Base-by-base conservation (phyloP, 768 basidiomycete genomes). In the Cystobasidium ongulense region DNA sequence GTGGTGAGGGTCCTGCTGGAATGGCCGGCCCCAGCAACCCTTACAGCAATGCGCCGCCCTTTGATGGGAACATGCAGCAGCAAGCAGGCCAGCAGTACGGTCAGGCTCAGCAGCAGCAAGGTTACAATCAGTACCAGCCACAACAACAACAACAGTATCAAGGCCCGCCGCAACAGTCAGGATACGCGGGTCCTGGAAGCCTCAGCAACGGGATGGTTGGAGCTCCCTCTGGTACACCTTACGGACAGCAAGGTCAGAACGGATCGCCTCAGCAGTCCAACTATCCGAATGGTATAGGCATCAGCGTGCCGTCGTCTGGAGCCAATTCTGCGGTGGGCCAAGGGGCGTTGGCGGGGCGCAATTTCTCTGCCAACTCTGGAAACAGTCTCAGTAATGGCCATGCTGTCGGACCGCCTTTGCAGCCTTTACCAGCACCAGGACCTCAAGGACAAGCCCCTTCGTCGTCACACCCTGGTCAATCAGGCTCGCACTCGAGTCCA, bases 181-280 rank as follows among this genome's bases (percentile, higher is more conserved):
- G 39, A 3, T 67, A 50, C 29, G 5, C 39, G 3, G 65, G 65
- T 21, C 27, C 43, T 33, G 31, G 39, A 33, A 4, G 43, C 11
- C 65, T 71, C 17, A 39, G 36, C 35, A 71, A 71, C 25, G 68
- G 68, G n/a, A 36, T 71, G 23, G 65, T 67, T 13, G 68, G 29
- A 33, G 33, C 27, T 33, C 25, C 68, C 5, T 57, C 68, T 10
- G n/a, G 25, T 18, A 59, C 68, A 18, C 54, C 68, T 3, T 57
- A 54, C 21, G 41, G 25, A 39, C 33, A 13, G 25, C 13, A 11
- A 59, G n/a, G 27, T n/a, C 13, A 41, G 57, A 59, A 59, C 63
- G 63, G 63, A 3, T 64, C 63, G 25, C 63, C 63, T 7, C 63
- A 64, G 25, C 33, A 27, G 17, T 5, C 11, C 29, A 59, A 13